Evolutionary conservation across 345 rosid species (phyloP).

Genomic region (Eucalyptus sideroxylon): DNA sequence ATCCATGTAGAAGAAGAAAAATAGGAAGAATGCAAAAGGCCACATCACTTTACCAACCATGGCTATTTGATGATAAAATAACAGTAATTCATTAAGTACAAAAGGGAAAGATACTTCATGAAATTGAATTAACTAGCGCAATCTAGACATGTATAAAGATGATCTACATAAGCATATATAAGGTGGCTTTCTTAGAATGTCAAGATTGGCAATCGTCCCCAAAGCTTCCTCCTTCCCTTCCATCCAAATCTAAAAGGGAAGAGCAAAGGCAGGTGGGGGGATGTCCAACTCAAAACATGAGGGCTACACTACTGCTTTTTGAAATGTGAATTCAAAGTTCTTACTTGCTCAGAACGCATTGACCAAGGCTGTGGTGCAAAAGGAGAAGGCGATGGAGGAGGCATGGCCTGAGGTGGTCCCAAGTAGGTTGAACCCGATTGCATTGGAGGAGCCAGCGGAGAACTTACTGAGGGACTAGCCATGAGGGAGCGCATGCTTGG

Average conservation of each 20-base stretch:
- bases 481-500: constrained; percentile 27
- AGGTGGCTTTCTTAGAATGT: neutral
- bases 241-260: no score
- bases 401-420: constrained; percentile 17
- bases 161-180: neutral
- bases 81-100: neutral
- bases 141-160: neutral
- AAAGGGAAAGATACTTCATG: neutral
- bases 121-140: neutral
- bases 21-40: neutral
- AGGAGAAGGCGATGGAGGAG: constrained; percentile 29
- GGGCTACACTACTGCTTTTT: neutral
- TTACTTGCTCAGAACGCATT: constrained; percentile 36
- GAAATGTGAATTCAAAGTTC: neutral
- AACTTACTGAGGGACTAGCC: constrained; percentile 18
- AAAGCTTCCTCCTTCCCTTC: neutral
- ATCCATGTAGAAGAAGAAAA: neutral
- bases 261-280: neutral
- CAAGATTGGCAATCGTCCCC: neutral
- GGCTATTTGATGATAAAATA: neutral
- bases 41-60: neutral
- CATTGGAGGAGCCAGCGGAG: constrained; percentile 25
- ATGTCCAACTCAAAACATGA: neutral
- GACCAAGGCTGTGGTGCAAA: constrained; percentile 55
- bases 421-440: constrained; percentile 20